Base-by-base conservation (phyloP, 2,329 filamentous ascomycete genomes). In the Lachnellula hyalina region DNA sequence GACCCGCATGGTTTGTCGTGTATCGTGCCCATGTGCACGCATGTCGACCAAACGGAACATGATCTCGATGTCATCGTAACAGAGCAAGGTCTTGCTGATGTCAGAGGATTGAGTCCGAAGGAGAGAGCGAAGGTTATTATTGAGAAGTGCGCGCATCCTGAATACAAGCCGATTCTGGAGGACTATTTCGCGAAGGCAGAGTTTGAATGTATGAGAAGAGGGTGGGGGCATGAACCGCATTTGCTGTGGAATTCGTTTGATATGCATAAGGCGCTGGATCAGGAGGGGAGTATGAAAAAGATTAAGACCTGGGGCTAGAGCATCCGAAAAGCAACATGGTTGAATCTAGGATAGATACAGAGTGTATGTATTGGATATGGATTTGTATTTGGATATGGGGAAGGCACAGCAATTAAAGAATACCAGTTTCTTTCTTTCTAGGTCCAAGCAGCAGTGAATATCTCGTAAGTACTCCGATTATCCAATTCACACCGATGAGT, bases 21-120 rank as follows among this genome's bases (percentile, higher is more conserved):
- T 74, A 95, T 96, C 65, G 89, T 96, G n/a, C 90, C 90, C 56
- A 93, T 95, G 87, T 90, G 86, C 74, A 95, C 90, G 4, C 91
- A 96, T 74, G 79, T 95, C 62, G 90, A 96, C 73, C 90, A 95
- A 79, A 96, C 91, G 0, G 91, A 96, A 75, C 90, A 95, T 72
- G 91, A 96, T 70, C 80, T 96, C 40, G 90, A 96, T 65, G 85
- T 96, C n/a, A 74, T 96, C 46, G 90, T 96, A n/a, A 84, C 81
- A 21, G 77, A 82, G 72, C 73, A 80, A 70, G 90, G 91, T 55
- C 81, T 95, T 23, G 91, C 90, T 28, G 90, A 96, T 67, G 90
- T 96, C 1, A 83, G 90, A 42, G 90, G 90, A 50, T 76, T 96
- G 62, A 85, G 82, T 61, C 90, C 91, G 0, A 81, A 85, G 52